Base-by-base conservation (phyloP, 768 basidiomycete species). In the Lactifluus subvellereus region DNA sequence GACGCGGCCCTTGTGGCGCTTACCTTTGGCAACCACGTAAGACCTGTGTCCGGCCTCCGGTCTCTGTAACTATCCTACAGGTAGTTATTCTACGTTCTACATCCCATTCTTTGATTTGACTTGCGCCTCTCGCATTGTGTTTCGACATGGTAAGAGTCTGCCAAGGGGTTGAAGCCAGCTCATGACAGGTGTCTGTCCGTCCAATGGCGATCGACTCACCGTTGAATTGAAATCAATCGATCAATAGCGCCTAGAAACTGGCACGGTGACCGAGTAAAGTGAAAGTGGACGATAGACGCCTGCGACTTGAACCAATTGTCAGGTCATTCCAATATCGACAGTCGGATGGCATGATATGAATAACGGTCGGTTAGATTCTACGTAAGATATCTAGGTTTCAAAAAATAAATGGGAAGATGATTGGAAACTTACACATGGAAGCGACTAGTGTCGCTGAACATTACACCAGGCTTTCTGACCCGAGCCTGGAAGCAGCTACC, bases 1-100 rank as follows among this genome's bases (percentile, higher is more conserved):
- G 63, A 60, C 18, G 48, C 54, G 1, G 6, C 22, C 63, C 14
- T 59, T 59, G 63, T 64, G 63, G 63, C 63, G 58, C 63, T 60
- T 60, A 64, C 63, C 58, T 63, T 48, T 32, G 47, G 27, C 54
- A 5, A 10, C 37, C 43, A 62, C 51, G 54, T 54, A 47, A 27
- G 42, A 20, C 45, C n/a, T 10, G 9, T 47, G 45, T 16, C 47
- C 13, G 11, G 40, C 11, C 40, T 49, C 47, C 22, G 32, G 6
- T 43, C n/a, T 32, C 33, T 35, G 33, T 37, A 22, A 43, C 57
- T 58, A 63, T 54, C 20, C 43, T 63, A 57, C 38, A 27, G n/a
- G 54, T 42, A 57, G 20, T 6, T 48, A 61, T 16, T 57, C 49
- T 62, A 57, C 49, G 37, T 32, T 30, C 56, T 32, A 52, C 10